Conservation (phyloP, 768 basidiomycete species). For the Exsudoporus frostii region DNA sequence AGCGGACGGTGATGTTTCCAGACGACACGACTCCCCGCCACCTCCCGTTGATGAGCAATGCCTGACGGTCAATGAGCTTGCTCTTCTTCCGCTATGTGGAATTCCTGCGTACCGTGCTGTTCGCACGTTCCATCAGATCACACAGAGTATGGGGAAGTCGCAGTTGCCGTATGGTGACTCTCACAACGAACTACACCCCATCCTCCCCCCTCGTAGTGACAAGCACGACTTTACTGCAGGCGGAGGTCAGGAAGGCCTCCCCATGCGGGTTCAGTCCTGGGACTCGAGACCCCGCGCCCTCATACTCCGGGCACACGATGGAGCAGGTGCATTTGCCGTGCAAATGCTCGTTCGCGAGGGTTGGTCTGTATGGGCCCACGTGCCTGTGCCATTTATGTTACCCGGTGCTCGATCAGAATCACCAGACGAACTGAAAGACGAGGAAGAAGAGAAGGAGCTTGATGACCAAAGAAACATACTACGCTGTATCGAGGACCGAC, state of each 20-base stretch:
- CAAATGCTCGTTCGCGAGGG: conserved; percentile 72
- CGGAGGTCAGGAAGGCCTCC: conserved; percentile 20
- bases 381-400: conserved; percentile 37
- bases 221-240: conserved; percentile 25
- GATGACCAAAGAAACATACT: conserved; percentile 42
- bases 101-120: conserved; percentile 82
- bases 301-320: conserved; percentile 72
- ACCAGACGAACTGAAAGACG: conserved; percentile 31
- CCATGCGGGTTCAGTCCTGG: conserved; percentile 1
- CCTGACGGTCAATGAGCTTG: conserved; percentile 67
- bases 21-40: conserved; percentile 7
- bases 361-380: conserved; percentile 75
- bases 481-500: conserved; percentile 46
- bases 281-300: conserved; percentile 43
- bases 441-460: conserved; percentile 34
- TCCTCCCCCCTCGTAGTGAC: conserved; percentile 24
- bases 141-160: conserved; percentile 21
- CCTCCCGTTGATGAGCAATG: conserved; percentile 9
- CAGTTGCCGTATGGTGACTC: conserved; percentile 24
- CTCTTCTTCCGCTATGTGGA: conserved; percentile 75
- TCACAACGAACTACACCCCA: conserved; percentile 28
- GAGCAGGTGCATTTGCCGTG: conserved; percentile 69
- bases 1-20: conserved; percentile 6
- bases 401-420: conserved; percentile 35
- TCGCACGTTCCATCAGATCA: conserved; percentile 52